phyloP scores from a whole-genome alignment of 495 filamentous ascomycete genomes.

The Xylaria sp. region DNA sequence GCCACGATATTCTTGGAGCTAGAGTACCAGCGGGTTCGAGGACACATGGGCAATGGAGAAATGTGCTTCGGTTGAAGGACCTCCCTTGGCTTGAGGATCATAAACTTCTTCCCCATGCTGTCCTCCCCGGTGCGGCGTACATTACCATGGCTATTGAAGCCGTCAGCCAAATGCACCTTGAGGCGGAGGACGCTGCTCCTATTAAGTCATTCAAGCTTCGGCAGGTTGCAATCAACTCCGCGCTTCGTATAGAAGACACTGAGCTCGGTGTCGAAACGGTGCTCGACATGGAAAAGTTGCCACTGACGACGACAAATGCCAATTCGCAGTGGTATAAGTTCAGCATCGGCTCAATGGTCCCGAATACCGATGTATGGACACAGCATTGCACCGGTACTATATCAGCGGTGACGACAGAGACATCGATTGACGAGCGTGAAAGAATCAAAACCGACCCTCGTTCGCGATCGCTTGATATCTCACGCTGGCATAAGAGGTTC shows the following conservation, averaged over 20 bases:
- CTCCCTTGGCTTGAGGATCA: slow-evolving; percentile 61
- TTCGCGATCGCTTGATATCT: background rate
- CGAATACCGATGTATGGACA: slow-evolving; percentile 26
- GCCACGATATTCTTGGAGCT: slow-evolving; percentile 61
- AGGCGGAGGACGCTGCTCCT: background rate
- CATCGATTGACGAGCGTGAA: background rate
- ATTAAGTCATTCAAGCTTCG: slow-evolving; percentile 32
- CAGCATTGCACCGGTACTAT: slow-evolving; percentile 36
- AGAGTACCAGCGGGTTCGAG: slow-evolving; percentile 49
- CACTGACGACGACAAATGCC: background rate
- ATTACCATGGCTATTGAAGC: slow-evolving; percentile 59
- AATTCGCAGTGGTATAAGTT: slow-evolving; percentile 28
- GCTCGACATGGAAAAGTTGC: slow-evolving; percentile 17
- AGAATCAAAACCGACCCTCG: background rate
- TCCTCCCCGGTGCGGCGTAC: slow-evolving; percentile 63
- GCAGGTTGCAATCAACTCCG: slow-evolving; percentile 36
- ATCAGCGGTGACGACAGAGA: slow-evolving; percentile 19
- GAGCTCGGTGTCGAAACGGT: slow-evolving; percentile 39
- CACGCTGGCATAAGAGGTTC: slow-evolving; percentile 31
- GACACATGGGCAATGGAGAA: slow-evolving; percentile 56
- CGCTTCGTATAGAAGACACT: slow-evolving; percentile 40
- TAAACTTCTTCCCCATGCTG: slow-evolving; percentile 20
- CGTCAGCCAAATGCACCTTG: slow-evolving; percentile 30
- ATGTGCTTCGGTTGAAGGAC: slow-evolving; percentile 55
- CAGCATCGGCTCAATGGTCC: slow-evolving; percentile 26